Base-by-base conservation (phyloP, 2,329 filamentous ascomycete genomes). In the Xylaria polymorpha region DNA sequence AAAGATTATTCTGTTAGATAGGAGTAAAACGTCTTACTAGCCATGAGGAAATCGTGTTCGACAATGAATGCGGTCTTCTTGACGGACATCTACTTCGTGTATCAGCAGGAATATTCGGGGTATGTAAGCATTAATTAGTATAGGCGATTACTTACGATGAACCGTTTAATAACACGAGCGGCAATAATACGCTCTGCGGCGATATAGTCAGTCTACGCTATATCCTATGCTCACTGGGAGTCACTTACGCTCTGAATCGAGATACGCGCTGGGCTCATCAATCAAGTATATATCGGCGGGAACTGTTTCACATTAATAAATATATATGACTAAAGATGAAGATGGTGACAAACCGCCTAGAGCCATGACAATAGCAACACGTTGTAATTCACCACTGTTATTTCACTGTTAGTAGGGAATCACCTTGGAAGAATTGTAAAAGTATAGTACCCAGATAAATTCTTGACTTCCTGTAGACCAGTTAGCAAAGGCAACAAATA, bases 11-110 rank as follows among this genome's bases (percentile, higher is more conserved):
- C 8, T 18, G 7, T 29, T 9, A 50, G 4, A 15, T 59, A 20
- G 4, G 18, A 22, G 18, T 37, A n/a, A 22, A 46, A 41, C 1
- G 25, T 25, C 64, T 67, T 69, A 71, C 66, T 90, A 55, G 88
- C 88, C 94, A 98, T 98, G 85, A 98, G 97, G 86, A 99, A 98
- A 88, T 99, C 96, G 92, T 99, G 96, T 90, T 99, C 96, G 80
- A 99, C 95, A 75, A 99, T 90, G 81, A 99, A 99, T 60, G 96
- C 96, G 0, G 96, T 99, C 90, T 98, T 98, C 90, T 98, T 98
- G 77, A 94, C 91, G 86, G 99, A 95, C 96, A 99, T 99, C 64
- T 69, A 53, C 20, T 29, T 18, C 12, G 25, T 64, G n/a, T 60
- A 61, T 67, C 50, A 71, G 67, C 32, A 9, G 6, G 15, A n/a